These are phyloP conservation scores for Clitoria ternatea DNA, from an alignment of 306 rosid species.

Conservation along the genomic window DNA sequence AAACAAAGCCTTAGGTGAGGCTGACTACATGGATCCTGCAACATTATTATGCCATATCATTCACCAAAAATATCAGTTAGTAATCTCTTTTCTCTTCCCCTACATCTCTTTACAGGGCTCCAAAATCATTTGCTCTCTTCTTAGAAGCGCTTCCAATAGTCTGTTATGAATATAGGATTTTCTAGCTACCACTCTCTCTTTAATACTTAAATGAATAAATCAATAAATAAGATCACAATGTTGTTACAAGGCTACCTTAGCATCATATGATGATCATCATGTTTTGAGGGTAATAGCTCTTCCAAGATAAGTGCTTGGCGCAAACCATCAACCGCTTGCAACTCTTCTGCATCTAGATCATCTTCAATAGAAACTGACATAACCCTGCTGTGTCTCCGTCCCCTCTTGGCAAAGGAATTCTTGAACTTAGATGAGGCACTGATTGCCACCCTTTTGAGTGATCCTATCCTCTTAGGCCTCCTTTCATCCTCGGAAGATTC, in stretches of 20 bases:
- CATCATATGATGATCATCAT: slow-evolving; percentile 87
- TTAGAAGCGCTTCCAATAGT: no score
- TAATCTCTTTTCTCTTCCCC: no score
- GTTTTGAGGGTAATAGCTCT: slow-evolving; percentile 76
- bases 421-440: slow-evolving; percentile 80
- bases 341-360: slow-evolving; percentile 62
- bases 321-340: slow-evolving; percentile 72
- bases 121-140: no score
- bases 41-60: no score
- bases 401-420: slow-evolving; percentile 62
- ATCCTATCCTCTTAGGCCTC: slow-evolving; percentile 66
- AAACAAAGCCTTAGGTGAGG: no score
- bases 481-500: slow-evolving; percentile 75
- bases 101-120: no score
- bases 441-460: slow-evolving; percentile 72
- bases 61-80: no score
- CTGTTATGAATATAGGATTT: no score
- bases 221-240: neutral
- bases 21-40: no score
- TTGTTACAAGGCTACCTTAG: slow-evolving; percentile 47
- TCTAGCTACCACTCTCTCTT: no score
- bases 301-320: slow-evolving; percentile 89
- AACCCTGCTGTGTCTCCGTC: slow-evolving; percentile 69
- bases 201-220: neutral
- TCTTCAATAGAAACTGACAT: slow-evolving; percentile 69